Evolutionary conservation across 768 basidiomycete species (phyloP).

Genomic region (Collybia nuda): DNA sequence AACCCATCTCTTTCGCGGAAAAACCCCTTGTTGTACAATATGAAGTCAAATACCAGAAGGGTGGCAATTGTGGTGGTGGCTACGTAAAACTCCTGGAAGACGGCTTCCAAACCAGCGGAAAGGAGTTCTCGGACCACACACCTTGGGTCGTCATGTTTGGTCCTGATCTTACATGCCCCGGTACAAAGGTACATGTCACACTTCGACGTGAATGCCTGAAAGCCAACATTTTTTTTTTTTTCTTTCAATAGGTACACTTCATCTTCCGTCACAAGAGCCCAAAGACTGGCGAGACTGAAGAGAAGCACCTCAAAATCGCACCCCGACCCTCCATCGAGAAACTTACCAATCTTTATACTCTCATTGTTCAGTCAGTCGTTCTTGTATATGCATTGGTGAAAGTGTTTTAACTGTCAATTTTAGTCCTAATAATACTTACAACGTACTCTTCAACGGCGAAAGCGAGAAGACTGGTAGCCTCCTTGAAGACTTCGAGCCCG

Average conservation of each 20-base stretch:
- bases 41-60: slow-evolving; percentile 99
- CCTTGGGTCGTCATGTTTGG: slow-evolving; percentile 98
- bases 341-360: slow-evolving; percentile 91
- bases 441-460: slow-evolving; percentile 88
- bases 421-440: slow-evolving; percentile 93
- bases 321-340: slow-evolving; percentile 89
- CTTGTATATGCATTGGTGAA: neutral
- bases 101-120: slow-evolving; percentile 90
- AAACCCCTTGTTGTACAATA: slow-evolving; percentile 95
- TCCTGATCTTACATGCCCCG: slow-evolving; percentile 91
- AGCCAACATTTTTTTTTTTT: slow-evolving; percentile 8
- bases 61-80: slow-evolving; percentile 98
- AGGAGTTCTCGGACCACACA: slow-evolving; percentile 92
- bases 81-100: slow-evolving; percentile 96
- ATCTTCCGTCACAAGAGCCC: slow-evolving; percentile 99
- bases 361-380: slow-evolving; percentile 77
- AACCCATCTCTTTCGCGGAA: slow-evolving; percentile 75
- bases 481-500: slow-evolving; percentile 89
- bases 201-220: neutral
- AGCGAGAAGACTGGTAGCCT: slow-evolving; percentile 77
- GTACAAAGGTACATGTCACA: slow-evolving; percentile 66
- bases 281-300: slow-evolving; percentile 88
- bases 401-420: slow-evolving; percentile 2
- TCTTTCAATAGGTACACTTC: slow-evolving; percentile 99
- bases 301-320: slow-evolving; percentile 88